Evolutionary conservation across 2,329 filamentous ascomycete genomes (phyloP).

Genomic region (Calonectria honghensis): DNA sequence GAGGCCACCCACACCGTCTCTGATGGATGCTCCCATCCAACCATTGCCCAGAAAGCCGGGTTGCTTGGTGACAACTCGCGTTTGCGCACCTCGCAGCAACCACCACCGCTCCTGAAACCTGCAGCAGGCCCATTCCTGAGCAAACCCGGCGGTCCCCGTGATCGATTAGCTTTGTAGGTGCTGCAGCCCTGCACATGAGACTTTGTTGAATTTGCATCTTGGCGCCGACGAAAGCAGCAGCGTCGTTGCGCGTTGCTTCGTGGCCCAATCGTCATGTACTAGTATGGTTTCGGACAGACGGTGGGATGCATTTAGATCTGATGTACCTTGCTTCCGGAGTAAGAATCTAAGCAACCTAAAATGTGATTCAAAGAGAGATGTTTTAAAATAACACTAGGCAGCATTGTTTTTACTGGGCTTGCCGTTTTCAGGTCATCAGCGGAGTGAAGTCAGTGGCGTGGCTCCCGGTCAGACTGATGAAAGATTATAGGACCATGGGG

Average conservation of each 20-base stretch:
- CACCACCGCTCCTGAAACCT: conserved; percentile 43
- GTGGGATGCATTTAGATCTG: neutral
- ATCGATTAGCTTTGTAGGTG: conserved; percentile 8
- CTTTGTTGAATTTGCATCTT: neutral
- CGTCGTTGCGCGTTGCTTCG: conserved; percentile 16
- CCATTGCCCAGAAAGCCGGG: neutral
- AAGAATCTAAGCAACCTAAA: conserved; percentile 5
- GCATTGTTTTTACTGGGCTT: neutral
- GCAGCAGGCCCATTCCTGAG: conserved; percentile 21
- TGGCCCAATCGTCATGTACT: conserved; percentile 2
- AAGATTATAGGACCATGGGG: neutral
- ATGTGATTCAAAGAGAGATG: neutral
- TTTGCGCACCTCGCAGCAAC: conserved; percentile 42
- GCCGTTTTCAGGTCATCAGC: neutral
- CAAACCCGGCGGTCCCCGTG: conserved; percentile 5
- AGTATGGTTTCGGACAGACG: neutral
- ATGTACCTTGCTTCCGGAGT: neutral
- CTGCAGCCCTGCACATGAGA: neutral
- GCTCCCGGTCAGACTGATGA: neutral
- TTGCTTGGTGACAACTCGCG: conserved; percentile 25
- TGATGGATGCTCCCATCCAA: neutral
- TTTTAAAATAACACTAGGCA: neutral
- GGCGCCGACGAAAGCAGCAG: conserved; percentile 1
- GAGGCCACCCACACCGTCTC: conserved; percentile 29
- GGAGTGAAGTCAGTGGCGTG: neutral